These are phyloP conservation scores for Bipolaris gigantea DNA, from an alignment of 2,329 filamentous ascomycete species.

Conservation along the genomic window DNA sequence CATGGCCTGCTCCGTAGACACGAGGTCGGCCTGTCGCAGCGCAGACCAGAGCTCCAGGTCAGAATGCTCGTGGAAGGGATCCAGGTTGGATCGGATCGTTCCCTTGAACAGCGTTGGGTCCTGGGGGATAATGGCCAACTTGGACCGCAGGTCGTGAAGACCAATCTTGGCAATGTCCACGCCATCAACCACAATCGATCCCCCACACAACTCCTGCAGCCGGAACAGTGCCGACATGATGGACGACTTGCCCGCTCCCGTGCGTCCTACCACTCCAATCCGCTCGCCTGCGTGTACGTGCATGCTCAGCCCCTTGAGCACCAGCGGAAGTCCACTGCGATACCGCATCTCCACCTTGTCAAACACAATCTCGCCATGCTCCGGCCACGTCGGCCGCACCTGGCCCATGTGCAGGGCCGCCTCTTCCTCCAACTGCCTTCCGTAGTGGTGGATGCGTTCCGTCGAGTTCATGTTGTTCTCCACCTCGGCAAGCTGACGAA, in stretches of 20 bases:
- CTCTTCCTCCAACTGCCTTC: conserved; percentile 82
- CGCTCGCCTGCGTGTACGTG: conserved; percentile 75
- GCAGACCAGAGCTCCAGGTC: conserved; percentile 79
- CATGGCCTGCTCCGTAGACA: conserved; percentile 53
- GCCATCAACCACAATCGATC: conserved; percentile 54
- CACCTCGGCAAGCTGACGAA: conserved; percentile 90
- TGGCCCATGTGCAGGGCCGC: conserved; percentile 76
- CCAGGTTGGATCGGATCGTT: conserved; percentile 76
- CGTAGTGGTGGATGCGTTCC: conserved; percentile 89
- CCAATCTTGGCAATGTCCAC: conserved; percentile 70
- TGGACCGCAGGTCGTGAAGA: conserved; percentile 72
- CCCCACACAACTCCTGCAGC: conserved; percentile 56
- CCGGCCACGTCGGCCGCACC: conserved; percentile 77
- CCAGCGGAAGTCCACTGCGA: conserved; percentile 52
- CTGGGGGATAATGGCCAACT: conserved; percentile 80
- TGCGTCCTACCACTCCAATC: conserved; percentile 79
- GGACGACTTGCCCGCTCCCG: conserved; percentile 79
- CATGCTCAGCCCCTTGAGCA: conserved; percentile 59
- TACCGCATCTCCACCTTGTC: conserved; percentile 57
- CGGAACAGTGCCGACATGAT: conserved; percentile 85
- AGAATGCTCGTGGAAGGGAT: conserved; percentile 77
- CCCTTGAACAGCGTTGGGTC: conserved; percentile 82
- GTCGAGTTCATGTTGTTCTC: conserved; percentile 99
- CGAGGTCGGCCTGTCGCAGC: conserved; percentile 74
- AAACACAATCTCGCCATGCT: conserved; percentile 69